A percentile compares a stretch with the other conserved stretches of the same genome.
phyloP scores from a whole-genome alignment of 2,329 filamentous ascomycete genomes.

The Phoma sp. region DNA sequence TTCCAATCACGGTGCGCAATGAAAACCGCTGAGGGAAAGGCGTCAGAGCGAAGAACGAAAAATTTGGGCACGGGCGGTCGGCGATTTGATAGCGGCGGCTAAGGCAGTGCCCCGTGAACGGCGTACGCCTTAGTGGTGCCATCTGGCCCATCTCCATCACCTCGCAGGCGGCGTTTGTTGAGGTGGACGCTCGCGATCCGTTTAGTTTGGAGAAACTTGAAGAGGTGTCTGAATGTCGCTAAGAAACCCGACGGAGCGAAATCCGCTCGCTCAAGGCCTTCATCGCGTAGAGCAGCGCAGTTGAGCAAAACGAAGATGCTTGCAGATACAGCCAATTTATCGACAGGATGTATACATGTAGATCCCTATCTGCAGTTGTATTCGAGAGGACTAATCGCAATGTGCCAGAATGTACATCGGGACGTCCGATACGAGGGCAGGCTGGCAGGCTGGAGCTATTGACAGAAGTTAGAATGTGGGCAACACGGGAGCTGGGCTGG shows the following conservation, averaged over 20 bases:
- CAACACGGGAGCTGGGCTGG: neutral
- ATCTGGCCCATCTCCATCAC: conserved; percentile 3
- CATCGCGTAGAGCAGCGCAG: too few relatives aligned
- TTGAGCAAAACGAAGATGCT: neutral
- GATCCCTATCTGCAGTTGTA: neutral
- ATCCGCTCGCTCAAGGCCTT: neutral
- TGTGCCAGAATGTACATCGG: neutral
- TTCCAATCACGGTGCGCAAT: neutral
- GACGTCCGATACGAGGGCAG: neutral
- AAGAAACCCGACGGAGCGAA: neutral
- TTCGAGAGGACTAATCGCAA: neutral
- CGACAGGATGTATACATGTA: neutral
- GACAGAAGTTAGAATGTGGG: neutral
- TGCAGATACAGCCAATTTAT: neutral
- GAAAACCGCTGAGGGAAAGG: neutral
- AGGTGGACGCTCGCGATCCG: neutral
- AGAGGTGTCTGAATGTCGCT: neutral
- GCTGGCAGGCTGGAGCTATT: neutral
- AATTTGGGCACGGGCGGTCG: conserved; percentile 7
- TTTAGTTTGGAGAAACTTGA: neutral
- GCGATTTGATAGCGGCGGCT: conserved; percentile 16
- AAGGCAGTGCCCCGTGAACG: conserved; percentile 12
- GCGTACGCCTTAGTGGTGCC: conserved; percentile 7
- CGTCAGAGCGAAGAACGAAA: neutral
- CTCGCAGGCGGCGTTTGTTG: conserved; percentile 7